Evolutionary conservation across 768 basidiomycete genomes (phyloP).

Genomic region (Rhodocollybia butyracea): DNA sequence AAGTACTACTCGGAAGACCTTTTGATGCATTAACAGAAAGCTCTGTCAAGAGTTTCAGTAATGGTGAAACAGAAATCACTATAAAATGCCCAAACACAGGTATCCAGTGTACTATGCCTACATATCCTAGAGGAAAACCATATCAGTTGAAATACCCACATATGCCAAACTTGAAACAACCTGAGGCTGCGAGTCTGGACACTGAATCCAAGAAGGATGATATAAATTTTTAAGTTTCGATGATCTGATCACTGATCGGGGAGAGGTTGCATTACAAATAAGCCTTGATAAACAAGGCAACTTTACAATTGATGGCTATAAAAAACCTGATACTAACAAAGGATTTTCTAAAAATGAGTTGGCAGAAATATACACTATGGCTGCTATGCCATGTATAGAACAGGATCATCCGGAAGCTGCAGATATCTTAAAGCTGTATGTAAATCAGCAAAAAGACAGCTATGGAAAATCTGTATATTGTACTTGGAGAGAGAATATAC

Average conservation of each 20-base stretch:
- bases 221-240: slow-evolving; percentile 1
- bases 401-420: no score
- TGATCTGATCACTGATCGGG: slow-evolving; percentile 5
- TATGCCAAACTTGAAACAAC: not conserved
- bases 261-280: not conserved
- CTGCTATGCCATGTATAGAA: no score
- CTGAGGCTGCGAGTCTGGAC: no score
- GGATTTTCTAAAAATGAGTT: slow-evolving; percentile 1
- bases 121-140: not conserved
- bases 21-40: slow-evolving; percentile 1
- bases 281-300: not conserved
- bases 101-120: not conserved
- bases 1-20: slow-evolving; percentile 20
- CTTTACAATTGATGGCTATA: not conserved
- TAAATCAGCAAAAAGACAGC: no score
- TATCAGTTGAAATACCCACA: not conserved
- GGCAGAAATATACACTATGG: not conserved
- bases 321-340: not conserved
- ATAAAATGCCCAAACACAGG: not conserved
- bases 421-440: no score
- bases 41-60: not conserved
- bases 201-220: not conserved
- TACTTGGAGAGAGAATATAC: no score
- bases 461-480: no score
- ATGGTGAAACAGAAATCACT: not conserved